Evolutionary conservation across 345 rosid species (phyloP).

Genomic region (Rhodamnia argentea): DNA sequence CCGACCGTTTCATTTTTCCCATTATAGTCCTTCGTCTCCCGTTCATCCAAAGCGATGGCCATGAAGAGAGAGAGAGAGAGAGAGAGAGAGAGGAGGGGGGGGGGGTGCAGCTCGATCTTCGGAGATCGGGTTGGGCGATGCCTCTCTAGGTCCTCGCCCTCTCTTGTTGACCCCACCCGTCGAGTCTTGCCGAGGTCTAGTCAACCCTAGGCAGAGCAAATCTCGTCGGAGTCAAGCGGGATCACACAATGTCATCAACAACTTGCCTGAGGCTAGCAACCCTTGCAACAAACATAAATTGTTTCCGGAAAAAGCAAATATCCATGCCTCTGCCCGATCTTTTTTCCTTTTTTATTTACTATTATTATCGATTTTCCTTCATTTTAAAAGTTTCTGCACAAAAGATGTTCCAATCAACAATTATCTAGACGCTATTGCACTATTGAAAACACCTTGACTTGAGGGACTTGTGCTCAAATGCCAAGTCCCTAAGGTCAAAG

Average conservation of each 20-base stretch:
- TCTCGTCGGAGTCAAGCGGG: background rate
- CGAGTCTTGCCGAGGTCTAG: background rate
- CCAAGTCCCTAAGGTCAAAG: background rate
- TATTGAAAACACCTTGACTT: background rate
- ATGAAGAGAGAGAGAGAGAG: background rate
- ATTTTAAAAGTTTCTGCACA: too few relatives aligned
- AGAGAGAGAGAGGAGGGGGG: background rate
- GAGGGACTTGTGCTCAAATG: background rate
- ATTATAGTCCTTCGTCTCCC: too few relatives aligned
- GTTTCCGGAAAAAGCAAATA: too few relatives aligned
- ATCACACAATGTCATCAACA: background rate
- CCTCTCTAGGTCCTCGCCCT: background rate
- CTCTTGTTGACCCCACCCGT: background rate
- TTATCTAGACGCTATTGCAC: background rate
- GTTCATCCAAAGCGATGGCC: too few relatives aligned
- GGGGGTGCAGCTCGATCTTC: background rate
- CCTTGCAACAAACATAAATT: too few relatives aligned
- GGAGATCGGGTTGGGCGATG: background rate
- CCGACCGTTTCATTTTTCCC: too few relatives aligned
- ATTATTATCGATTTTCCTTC: background rate
- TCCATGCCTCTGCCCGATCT: too few relatives aligned
- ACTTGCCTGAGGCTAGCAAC: background rate
- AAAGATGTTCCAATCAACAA: too few relatives aligned
- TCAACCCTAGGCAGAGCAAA: background rate
- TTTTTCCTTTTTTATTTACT: too few relatives aligned